Percentiles rank a stretch among this genome's conserved stretches.
phyloP scores from a whole-genome alignment of 345 rosid species.

The Iberis pinnata region DNA sequence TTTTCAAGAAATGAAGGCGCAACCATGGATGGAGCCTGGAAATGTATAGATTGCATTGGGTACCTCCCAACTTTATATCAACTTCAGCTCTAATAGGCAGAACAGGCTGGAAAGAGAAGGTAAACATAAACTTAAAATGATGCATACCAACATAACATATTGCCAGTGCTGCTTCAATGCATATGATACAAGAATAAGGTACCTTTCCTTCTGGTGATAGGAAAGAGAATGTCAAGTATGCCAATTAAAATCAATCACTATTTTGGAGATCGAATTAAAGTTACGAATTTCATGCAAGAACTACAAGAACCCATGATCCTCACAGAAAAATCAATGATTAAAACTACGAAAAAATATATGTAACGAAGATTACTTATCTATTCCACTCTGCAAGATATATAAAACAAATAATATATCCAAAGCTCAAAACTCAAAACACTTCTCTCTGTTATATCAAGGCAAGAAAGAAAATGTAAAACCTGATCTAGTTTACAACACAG shows the following conservation, averaged over 20 bases:
- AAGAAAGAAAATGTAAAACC: neutral
- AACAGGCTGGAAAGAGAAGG: constrained; percentile 48
- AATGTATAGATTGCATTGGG: constrained; percentile 62
- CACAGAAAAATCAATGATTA: neutral
- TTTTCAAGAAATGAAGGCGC: constrained; percentile 52
- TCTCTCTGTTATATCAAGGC: neutral
- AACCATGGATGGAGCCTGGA: constrained; percentile 82
- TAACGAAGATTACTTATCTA: neutral
- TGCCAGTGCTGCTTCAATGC: neutral
- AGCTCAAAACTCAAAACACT: neutral
- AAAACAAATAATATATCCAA: neutral
- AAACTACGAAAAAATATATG: neutral
- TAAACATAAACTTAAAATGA: constrained; percentile 6
- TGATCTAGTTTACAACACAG: neutral
- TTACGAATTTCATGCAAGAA: constrained; percentile 7
- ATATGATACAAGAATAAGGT: constrained; percentile 1
- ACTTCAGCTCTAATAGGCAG: constrained; percentile 83
- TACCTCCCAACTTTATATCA: constrained; percentile 94
- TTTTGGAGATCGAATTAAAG: neutral
- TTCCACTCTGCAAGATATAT: neutral
- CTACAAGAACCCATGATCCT: neutral
- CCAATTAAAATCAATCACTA: neutral
- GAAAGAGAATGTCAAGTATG: neutral
- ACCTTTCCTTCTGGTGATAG: neutral
- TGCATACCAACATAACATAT: constrained; percentile 10